Percentiles rank a stretch among this genome's conserved stretches.
Conservation (phyloP, 768 basidiomycete genomes). For the Psilocybe tampanensis region DNA sequence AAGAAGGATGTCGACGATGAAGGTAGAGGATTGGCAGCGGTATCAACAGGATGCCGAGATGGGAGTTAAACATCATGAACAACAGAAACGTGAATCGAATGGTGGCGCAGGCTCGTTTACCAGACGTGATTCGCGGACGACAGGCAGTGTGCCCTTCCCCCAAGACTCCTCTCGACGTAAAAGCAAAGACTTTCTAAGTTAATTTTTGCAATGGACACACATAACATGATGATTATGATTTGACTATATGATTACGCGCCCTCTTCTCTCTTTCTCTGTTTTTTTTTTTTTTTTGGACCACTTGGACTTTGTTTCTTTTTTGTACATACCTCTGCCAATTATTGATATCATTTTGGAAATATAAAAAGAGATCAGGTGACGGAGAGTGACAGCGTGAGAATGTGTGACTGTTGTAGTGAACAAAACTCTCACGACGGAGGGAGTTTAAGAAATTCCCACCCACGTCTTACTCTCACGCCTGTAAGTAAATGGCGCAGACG, state of each 20-base stretch:
- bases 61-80: constrained; percentile 15
- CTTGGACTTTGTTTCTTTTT: constrained; percentile 7
- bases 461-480: constrained; percentile 50
- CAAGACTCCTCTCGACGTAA: constrained; percentile 30
- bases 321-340: background rate
- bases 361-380: constrained; percentile 18
- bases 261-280: background rate
- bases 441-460: constrained; percentile 36
- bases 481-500: constrained; percentile 43
- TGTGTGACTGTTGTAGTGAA: constrained; percentile 21
- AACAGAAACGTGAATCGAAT: background rate
- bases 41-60: constrained; percentile 53
- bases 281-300: constrained; percentile 2
- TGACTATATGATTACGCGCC: background rate
- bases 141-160: constrained; percentile 62
- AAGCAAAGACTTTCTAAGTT: constrained; percentile 39
- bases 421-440: constrained; percentile 31
- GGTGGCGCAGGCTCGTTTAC: constrained; percentile 19
- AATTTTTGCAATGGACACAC: constrained; percentile 19
- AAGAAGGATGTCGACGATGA: constrained; percentile 71
- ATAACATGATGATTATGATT: too few relatives aligned
- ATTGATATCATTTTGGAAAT: background rate
- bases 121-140: constrained; percentile 38
- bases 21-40: constrained; percentile 86
- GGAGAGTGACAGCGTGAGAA: constrained; percentile 28